Evolutionary conservation across 495 filamentous ascomycete species (phyloP).

Genomic region (Cercophora scortea): DNA sequence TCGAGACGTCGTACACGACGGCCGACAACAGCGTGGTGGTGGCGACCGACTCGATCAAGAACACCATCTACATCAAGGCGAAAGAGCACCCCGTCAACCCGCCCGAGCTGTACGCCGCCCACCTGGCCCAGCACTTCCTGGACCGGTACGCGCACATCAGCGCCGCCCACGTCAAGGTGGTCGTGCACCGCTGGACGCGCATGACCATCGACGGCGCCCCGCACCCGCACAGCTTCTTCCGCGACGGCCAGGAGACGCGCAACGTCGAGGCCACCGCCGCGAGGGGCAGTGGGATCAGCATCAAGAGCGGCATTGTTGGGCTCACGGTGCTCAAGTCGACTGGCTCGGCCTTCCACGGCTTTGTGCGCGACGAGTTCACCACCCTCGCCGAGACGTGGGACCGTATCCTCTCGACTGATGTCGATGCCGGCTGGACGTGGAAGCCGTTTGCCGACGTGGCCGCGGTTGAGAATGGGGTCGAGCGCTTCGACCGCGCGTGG

Average conservation of each 20-base stretch:
- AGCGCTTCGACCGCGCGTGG: slow-evolving; percentile 73
- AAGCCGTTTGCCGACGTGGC: slow-evolving; percentile 56
- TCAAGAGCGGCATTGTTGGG: slow-evolving; percentile 63
- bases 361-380: slow-evolving; percentile 87
- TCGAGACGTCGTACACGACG: slow-evolving; percentile 85
- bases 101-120: slow-evolving; percentile 84
- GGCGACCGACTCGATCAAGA: slow-evolving; percentile 96
- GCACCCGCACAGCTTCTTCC: slow-evolving; percentile 93
- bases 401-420: slow-evolving; percentile 87
- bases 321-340: slow-evolving; percentile 93
- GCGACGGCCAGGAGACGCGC: slow-evolving; percentile 82
- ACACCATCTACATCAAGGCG: slow-evolving; percentile 88
- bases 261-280: slow-evolving; percentile 57
- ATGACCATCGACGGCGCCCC: slow-evolving; percentile 80
- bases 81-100: slow-evolving; percentile 91
- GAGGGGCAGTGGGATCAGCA: slow-evolving; percentile 44
- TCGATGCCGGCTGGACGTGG: slow-evolving; percentile 83
- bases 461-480: slow-evolving; percentile 56
- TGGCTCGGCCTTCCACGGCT: slow-evolving; percentile 93
- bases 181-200: slow-evolving; percentile 86
- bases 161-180: slow-evolving; percentile 68
- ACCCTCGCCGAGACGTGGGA: slow-evolving; percentile 87
- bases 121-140: slow-evolving; percentile 80
- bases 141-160: slow-evolving; percentile 82
- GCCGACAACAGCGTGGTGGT: slow-evolving; percentile 95